A percentile compares a stretch with the other conserved stretches of the same genome.
These are phyloP conservation scores for Colletotrichum sp. DNA, from an alignment of 2,329 filamentous ascomycete genomes.

Conservation along the genomic window DNA sequence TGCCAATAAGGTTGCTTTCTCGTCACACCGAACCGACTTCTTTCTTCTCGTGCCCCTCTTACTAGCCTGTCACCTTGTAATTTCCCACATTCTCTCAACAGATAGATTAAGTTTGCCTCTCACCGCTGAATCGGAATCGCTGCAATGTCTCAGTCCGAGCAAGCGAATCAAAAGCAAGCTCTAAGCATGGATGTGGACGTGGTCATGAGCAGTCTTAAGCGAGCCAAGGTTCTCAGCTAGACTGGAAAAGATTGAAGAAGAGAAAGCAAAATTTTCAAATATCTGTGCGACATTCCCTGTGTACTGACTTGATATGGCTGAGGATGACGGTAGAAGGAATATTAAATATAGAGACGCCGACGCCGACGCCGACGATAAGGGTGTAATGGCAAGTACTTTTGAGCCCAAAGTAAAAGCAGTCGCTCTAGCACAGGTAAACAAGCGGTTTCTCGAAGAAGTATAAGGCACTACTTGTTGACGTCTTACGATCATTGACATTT, in stretches of 20 bases:
- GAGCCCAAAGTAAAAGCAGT: neutral
- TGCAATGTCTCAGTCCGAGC: neutral
- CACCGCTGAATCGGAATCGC: neutral
- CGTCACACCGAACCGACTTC: neutral
- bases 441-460: neutral
- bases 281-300: rapidly evolving
- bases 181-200: neutral
- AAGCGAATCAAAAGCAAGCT: neutral
- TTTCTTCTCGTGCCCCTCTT: neutral
- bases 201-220: neutral
- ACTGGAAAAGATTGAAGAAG: neutral
- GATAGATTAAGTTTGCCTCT: neutral
- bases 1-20: neutral
- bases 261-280: rapidly evolving
- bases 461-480: neutral
- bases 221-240: neutral
- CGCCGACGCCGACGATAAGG: too few species aligned
- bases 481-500: neutral
- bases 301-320: neutral
- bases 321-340: neutral
- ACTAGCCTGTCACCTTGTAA: neutral
- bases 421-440: neutral
- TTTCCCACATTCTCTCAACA: neutral
- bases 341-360: neutral
- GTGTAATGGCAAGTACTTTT: neutral